Evolutionary conservation across 2,329 filamentous ascomycete genomes (phyloP).

Genomic region (Fusarium phyllophilum): DNA sequence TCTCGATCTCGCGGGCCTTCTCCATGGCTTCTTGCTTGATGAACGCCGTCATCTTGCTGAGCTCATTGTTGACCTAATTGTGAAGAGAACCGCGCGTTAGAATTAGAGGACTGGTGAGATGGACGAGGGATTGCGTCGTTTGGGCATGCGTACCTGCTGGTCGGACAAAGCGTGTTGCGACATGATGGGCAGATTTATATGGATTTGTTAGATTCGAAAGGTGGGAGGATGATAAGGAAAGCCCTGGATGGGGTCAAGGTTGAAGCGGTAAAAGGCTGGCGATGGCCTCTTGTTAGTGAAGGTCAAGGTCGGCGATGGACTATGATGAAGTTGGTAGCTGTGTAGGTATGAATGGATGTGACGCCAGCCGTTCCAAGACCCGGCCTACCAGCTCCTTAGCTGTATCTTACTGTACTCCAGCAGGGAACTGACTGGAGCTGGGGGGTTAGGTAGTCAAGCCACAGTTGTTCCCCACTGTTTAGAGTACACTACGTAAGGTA

Average conservation of each 20-base stretch:
- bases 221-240: not conserved
- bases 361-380: conserved; percentile 38
- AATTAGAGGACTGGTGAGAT: conserved; percentile 13
- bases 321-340: conserved; percentile 43
- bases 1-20: conserved; percentile 95
- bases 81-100: conserved; percentile 21
- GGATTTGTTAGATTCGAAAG: conserved; percentile 18
- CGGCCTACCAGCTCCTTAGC: conserved; percentile 17
- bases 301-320: conserved; percentile 24
- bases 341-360: conserved; percentile 22
- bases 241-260: conserved; percentile 5
- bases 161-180: conserved; percentile 97
- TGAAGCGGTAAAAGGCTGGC: conserved; percentile 23
- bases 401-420: conserved; percentile 29
- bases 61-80: conserved; percentile 88
- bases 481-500: not conserved
- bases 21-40: conserved; percentile 98
- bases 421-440: conserved; percentile 21
- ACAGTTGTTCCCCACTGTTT: conserved; percentile 28
- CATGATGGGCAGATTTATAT: conserved; percentile 68
- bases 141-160: conserved; percentile 77
- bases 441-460: conserved; percentile 32
- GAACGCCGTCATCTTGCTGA: conserved; percentile 99
- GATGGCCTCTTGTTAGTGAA: conserved; percentile 39
- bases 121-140: conserved; percentile 30